Evolutionary conservation across 2,329 filamentous ascomycete genomes (phyloP).

Genomic region (Tolypocladium ophioglossoides): DNA sequence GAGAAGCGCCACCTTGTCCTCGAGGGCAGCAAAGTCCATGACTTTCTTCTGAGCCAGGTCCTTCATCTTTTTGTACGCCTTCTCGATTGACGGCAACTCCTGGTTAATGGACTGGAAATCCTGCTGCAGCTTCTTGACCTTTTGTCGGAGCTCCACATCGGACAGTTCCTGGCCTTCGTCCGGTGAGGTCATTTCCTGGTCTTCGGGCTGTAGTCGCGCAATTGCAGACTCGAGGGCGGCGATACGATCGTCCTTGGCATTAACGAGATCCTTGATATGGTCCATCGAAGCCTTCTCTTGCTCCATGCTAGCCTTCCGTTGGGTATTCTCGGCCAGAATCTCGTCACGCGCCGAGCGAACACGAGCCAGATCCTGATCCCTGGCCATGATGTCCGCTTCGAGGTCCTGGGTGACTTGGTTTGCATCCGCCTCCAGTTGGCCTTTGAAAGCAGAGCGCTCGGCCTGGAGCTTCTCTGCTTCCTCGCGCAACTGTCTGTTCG

Average conservation of each 20-base stretch:
- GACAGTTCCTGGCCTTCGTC: conserved; percentile 47
- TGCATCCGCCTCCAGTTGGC: conserved; percentile 71
- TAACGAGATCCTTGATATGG: conserved; percentile 70
- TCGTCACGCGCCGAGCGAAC: conserved; percentile 81
- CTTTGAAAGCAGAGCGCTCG: conserved; percentile 73
- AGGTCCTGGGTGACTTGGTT: conserved; percentile 64
- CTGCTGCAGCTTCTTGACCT: conserved; percentile 63
- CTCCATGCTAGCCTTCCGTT: conserved; percentile 70
- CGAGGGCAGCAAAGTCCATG: conserved; percentile 60
- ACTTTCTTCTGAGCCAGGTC: conserved; percentile 79
- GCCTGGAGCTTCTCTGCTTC: conserved; percentile 77
- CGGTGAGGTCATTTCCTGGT: conserved; percentile 32
- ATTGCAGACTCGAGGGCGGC: conserved; percentile 73
- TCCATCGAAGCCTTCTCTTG: conserved; percentile 59
- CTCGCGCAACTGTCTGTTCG: conserved; percentile 73
- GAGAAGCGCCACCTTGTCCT: conserved; percentile 66
- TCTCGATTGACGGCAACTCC: conserved; percentile 81
- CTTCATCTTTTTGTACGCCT: conserved; percentile 83
- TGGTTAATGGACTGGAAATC: conserved; percentile 78
- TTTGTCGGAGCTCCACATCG: conserved; percentile 60
- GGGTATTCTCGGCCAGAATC: conserved; percentile 66
- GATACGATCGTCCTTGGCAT: conserved; percentile 72
- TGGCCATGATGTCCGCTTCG: conserved; percentile 68
- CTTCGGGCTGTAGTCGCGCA: conserved; percentile 52
- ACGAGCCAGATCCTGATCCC: conserved; percentile 76